Conservation (phyloP, 306 rosid species). For the Fagus crenata region DNA sequence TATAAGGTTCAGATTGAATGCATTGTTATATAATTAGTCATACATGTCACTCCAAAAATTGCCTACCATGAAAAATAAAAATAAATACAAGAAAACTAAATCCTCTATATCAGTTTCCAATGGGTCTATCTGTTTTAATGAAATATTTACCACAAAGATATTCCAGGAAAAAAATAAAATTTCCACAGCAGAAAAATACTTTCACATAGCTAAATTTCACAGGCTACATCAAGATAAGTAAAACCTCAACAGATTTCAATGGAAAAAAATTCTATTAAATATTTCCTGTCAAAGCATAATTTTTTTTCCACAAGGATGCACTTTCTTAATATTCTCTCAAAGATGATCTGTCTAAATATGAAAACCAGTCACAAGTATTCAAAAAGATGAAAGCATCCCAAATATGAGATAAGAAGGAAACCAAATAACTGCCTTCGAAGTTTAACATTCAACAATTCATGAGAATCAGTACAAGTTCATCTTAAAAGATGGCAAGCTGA, state of each 20-base stretch:
- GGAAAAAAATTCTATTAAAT: not conserved
- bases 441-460: constrained; percentile 11
- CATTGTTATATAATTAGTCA: not conserved
- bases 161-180: not conserved
- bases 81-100: not conserved
- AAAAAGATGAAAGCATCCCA: not conserved
- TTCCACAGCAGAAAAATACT: not conserved
- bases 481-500: constrained; percentile 25
- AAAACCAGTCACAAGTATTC: not conserved
- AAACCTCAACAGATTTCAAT: not conserved
- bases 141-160: not conserved
- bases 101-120: not conserved
- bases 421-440: not conserved
- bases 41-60: not conserved
- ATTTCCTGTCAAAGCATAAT: not conserved
- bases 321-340: constrained; percentile 10
- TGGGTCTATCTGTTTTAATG: not conserved
- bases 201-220: not conserved
- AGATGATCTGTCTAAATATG: constrained; percentile 16
- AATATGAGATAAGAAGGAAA: not conserved
- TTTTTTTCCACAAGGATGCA: constrained; percentile 8
- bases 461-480: constrained; percentile 16
- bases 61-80: not conserved
- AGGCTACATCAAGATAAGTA: not conserved
- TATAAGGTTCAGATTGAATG: not conserved